Base-by-base conservation (phyloP, 2,329 filamentous ascomycete genomes). In the Cladophialophora chaetospira region DNA sequence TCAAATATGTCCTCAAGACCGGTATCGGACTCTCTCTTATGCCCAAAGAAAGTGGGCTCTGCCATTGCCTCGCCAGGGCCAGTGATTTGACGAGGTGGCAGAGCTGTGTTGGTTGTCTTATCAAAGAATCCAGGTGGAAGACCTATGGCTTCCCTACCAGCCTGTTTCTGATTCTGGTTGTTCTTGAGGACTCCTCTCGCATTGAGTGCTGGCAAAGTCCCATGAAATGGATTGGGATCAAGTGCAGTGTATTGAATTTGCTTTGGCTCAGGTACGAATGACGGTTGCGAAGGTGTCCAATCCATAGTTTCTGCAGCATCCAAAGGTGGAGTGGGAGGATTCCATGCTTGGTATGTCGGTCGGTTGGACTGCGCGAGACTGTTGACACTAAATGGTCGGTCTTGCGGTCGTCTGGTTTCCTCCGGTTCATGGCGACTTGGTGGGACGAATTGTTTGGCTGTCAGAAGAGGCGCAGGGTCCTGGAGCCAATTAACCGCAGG, bases 1-100 rank as follows among this genome's bases (percentile, higher is more conserved):
- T 76, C 73, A 64, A 79, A 78, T 21, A 79, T 63, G 36, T 66
- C 71, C 63, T 79, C 77, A 9, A 79, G 63, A 5, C 76, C 77
- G 23, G 77, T 79, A 23, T 76, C 73, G 17, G 71, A 69, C 43
- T 67, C 66, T 59, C 71, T 67, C 55, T 77, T 74, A 56, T 70
- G 65, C 3, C 75, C 73, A 49, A 79, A 79, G 64, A 79, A 78
- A 38, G 65, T 76, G 3, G 76, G 76, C 4, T 71, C 69, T n/a
- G 73, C 72, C 57, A 79, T 76, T 2, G 72, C 63, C 23, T 53
- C 63, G 25, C 29, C 51, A 45, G 48, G 43, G 40, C 67, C 65
- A 15, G 66, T 31, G 15, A 67, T 67, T 15, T 65, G 54, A 35
- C 68, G 69, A 13, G 63, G 66, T 54, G 66, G 68, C 33, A 73